phyloP scores from a whole-genome alignment of 345 rosid species.

The Pugionium dolabratum region DNA sequence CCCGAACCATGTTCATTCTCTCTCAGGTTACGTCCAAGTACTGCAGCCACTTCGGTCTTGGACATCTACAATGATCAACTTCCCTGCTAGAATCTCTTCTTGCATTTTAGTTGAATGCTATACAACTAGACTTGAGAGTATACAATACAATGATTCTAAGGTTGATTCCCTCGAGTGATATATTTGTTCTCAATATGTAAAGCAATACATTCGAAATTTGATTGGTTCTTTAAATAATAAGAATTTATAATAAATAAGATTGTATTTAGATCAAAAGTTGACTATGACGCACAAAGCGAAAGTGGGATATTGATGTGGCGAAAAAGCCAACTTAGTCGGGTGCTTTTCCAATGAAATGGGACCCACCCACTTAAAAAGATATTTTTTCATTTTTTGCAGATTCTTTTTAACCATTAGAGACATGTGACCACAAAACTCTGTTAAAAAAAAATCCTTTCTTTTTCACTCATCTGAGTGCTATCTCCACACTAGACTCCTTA shows the following conservation, averaged over 20 bases:
- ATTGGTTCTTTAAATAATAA: background rate
- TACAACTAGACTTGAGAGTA: constrained; percentile 17
- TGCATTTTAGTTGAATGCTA: constrained; percentile 16
- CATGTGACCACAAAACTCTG: constrained; percentile 39
- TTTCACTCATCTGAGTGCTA: constrained; percentile 11
- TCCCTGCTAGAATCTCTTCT: constrained; percentile 40
- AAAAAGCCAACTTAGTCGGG: constrained; percentile 36
- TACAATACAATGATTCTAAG: background rate
- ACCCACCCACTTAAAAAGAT: constrained; percentile 16
- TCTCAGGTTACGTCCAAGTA: constrained; percentile 65
- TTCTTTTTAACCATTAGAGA: constrained; percentile 18
- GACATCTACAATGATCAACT: constrained; percentile 63
- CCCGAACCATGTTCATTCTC: constrained; percentile 69
- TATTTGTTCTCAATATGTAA: background rate
- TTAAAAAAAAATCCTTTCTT: background rate
- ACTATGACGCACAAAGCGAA: constrained; percentile 28
- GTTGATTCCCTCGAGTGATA: background rate
- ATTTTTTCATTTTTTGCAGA: constrained; percentile 4
- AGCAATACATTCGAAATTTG: too few species aligned
- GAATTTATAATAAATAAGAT: background rate
- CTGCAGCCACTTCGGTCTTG: constrained; percentile 50
- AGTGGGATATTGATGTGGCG: constrained; percentile 12
- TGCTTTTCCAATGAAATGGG: constrained; percentile 33
- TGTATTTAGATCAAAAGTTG: background rate
- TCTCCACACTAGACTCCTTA: constrained; percentile 35